Conservation (phyloP, 176 grass and related monocot species). For the Alopecurus myosuroides region DNA sequence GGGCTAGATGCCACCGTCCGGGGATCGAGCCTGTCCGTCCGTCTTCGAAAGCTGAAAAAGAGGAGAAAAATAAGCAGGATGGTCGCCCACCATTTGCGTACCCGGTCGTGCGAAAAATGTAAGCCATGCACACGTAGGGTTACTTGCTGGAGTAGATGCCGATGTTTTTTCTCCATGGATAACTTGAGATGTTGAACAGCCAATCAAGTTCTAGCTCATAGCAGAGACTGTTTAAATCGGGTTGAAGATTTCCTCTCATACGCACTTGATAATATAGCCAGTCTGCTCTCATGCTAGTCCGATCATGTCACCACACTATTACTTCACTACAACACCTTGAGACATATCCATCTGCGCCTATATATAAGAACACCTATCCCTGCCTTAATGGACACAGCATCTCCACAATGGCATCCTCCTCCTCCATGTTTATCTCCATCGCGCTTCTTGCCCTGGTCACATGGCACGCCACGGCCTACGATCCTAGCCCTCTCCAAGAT, state of each 20-base stretch:
- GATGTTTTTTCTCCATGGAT: not conserved
- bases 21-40: not conserved
- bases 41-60: not conserved
- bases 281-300: not conserved
- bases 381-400: not conserved
- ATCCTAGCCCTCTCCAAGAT: not conserved
- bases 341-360: not conserved
- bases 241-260: not conserved
- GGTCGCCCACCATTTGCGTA: not conserved
- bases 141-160: not conserved
- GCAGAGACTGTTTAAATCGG: not conserved
- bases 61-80: not conserved
- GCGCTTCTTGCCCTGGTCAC: not conserved
- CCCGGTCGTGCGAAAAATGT: not conserved
- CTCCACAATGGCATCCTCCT: slow-evolving; percentile 3
- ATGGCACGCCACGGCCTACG: not conserved
- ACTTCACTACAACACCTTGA: not conserved
- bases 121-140: not conserved
- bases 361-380: slow-evolving; percentile 1
- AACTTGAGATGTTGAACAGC: not conserved
- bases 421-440: not conserved
- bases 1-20: not conserved
- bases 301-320: not conserved
- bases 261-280: not conserved
- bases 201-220: not conserved